Percentiles rank a stretch among this genome's conserved stretches.
Conservation (phyloP, 192 early-diverging fungal species). For the Pecoramyces ruminantium region DNA sequence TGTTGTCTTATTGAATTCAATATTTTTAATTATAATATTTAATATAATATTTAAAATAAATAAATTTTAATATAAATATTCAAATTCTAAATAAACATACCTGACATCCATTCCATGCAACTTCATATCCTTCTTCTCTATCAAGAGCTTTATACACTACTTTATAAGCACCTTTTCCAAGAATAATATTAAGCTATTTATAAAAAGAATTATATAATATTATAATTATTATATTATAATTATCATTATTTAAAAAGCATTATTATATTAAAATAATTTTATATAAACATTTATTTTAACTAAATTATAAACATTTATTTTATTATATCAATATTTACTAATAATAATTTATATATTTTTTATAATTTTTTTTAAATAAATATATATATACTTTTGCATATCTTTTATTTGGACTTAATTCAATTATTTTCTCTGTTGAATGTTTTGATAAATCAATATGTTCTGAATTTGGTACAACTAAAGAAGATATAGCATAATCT, state of each 20-base stretch:
- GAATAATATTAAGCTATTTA: conserved; percentile 16
- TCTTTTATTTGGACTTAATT: conserved; percentile 18
- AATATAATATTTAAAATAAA: background rate
- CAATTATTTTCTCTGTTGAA: conserved; percentile 16
- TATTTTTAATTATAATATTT: background rate
- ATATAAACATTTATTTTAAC: too few species aligned
- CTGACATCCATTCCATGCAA: conserved; percentile 35
- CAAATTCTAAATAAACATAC: too few species aligned
- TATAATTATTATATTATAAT: too few species aligned
- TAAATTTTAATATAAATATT: too few species aligned
- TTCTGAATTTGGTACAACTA: background rate
- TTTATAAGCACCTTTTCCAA: conserved; percentile 33
- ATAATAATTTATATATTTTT: background rate
- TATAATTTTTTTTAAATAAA: background rate
- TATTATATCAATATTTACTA: too few species aligned
- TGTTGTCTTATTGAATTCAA: background rate
- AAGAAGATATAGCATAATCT: background rate
- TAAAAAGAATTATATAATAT: background rate
- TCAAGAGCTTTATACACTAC: conserved; percentile 34
- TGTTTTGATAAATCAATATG: background rate
- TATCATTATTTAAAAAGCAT: too few species aligned
- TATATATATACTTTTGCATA: conserved; percentile 24
- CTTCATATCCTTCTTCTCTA: conserved; percentile 30
- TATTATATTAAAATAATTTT: too few species aligned
- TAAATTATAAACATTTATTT: too few species aligned